These are phyloP conservation scores for Poronia punctata DNA, from an alignment of 495 filamentous ascomycete genomes.

Conservation along the genomic window DNA sequence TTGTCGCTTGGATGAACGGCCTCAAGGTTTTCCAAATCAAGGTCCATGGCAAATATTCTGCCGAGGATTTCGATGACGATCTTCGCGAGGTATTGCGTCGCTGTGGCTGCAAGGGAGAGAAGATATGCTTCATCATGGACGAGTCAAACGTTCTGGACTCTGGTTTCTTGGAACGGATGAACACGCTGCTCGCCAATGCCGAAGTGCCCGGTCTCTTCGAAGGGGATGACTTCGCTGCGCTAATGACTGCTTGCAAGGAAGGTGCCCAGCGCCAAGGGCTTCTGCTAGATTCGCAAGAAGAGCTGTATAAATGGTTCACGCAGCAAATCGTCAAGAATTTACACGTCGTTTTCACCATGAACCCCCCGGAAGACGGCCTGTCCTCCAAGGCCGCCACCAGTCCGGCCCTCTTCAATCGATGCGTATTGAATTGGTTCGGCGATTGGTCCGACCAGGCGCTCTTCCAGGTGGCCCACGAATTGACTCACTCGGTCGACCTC, in stretches of 20 bases:
- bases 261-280: constrained; percentile 94
- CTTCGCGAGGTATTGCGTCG: constrained; percentile 86
- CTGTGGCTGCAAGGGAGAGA: constrained; percentile 95
- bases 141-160: constrained; percentile 98
- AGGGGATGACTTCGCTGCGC: constrained; percentile 87
- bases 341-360: constrained; percentile 99
- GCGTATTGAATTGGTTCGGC: constrained; percentile 98
- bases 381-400: constrained; percentile 95
- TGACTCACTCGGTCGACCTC: constrained; percentile 91
- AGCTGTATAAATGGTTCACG: constrained; percentile 99
- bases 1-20: constrained; percentile 99
- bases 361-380: constrained; percentile 92
- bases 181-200: constrained; percentile 93
- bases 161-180: constrained; percentile 98
- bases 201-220: constrained; percentile 98
- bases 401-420: constrained; percentile 97
- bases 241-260: constrained; percentile 98
- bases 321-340: constrained; percentile 98
- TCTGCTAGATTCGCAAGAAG: constrained; percentile 92
- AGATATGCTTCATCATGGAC: constrained; percentile 99
- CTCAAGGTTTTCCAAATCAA: constrained; percentile 99
- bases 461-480: constrained; percentile 93
- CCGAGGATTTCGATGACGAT: constrained; percentile 98
- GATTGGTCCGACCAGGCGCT: constrained; percentile 99
- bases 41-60: constrained; percentile 96